phyloP scores from a whole-genome alignment of 129 eudicot species.

The Helianthus tuberosus region DNA sequence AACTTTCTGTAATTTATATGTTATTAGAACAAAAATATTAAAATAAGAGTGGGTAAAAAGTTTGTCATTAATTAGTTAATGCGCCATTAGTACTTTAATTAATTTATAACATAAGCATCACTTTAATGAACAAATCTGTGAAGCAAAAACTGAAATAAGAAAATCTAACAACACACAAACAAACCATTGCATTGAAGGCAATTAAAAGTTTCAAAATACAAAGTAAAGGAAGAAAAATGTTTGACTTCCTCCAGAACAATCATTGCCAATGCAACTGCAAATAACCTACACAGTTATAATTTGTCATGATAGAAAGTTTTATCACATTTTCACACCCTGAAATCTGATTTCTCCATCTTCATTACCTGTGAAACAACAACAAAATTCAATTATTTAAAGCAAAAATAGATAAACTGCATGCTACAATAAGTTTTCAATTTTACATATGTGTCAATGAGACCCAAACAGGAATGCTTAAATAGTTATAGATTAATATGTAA shows the following conservation, averaged over 20 bases:
- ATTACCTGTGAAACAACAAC: slow-evolving; percentile 19
- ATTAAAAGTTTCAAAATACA: slow-evolving; percentile 20
- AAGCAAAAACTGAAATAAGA: too few species aligned
- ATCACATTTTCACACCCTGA: background rate
- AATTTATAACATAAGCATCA: too few species aligned
- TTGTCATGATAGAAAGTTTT: slow-evolving; percentile 18
- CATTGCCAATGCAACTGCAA: slow-evolving; percentile 28
- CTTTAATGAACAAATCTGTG: too few species aligned
- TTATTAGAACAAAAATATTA: too few species aligned
- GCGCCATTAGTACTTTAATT: too few species aligned
- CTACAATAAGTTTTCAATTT: background rate
- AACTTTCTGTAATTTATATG: too few species aligned
- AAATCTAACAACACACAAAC: slow-evolving; percentile 37
- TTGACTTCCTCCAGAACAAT: slow-evolving; percentile 25
- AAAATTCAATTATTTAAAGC: background rate
- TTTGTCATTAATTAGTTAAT: too few species aligned
- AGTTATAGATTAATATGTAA: background rate
- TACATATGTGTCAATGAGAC: background rate
- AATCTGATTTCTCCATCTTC: slow-evolving; percentile 32
- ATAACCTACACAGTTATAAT: slow-evolving; percentile 13
- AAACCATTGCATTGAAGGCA: slow-evolving; percentile 32
- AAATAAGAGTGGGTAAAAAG: too few species aligned
- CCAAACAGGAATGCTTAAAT: background rate
- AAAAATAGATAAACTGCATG: background rate
- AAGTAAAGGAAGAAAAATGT: slow-evolving; percentile 24